A percentile compares a stretch with the other conserved stretches of the same genome.
phyloP scores from a whole-genome alignment of 371 early-diverging fungal species.

The Rhizopus microsporus region DNA sequence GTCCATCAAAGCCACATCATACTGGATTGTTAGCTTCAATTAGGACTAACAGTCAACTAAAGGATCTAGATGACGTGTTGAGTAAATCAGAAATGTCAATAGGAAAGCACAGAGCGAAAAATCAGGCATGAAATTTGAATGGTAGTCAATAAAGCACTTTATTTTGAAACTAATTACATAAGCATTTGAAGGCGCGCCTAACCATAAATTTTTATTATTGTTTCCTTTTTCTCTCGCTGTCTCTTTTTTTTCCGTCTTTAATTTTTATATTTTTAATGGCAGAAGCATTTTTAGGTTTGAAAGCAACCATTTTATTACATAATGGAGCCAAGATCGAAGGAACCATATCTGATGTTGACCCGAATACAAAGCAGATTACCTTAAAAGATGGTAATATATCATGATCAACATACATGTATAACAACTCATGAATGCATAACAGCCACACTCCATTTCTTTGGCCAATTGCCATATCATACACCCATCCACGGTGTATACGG shows the following conservation, averaged over 20 bases:
- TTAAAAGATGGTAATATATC: conserved; percentile 53
- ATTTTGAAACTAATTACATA: no score
- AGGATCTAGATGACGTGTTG: no score
- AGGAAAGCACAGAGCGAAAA: no score
- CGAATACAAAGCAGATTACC: conserved; percentile 51
- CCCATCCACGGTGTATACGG: conserved; percentile 49
- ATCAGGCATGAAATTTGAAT: no score
- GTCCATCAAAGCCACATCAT: no score
- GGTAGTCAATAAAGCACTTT: no score
- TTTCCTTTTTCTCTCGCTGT: neutral
- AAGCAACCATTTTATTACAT: conserved; percentile 48
- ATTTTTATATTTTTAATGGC: conserved; percentile 38
- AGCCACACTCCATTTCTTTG: conserved; percentile 35
- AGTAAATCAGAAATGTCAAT: no score
- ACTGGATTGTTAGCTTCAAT: no score
- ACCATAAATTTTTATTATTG: no score
- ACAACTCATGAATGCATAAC: neutral
- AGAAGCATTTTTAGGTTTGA: conserved; percentile 58
- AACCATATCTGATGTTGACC: conserved; percentile 54
- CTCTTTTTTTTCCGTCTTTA: neutral
- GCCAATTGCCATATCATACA: conserved; percentile 35
- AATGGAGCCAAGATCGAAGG: conserved; percentile 54
- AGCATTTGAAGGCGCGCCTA: no score
- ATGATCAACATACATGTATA: neutral
- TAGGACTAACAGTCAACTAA: no score